phyloP scores from a whole-genome alignment of 768 basidiomycete genomes.

The Termitomyces sp. region DNA sequence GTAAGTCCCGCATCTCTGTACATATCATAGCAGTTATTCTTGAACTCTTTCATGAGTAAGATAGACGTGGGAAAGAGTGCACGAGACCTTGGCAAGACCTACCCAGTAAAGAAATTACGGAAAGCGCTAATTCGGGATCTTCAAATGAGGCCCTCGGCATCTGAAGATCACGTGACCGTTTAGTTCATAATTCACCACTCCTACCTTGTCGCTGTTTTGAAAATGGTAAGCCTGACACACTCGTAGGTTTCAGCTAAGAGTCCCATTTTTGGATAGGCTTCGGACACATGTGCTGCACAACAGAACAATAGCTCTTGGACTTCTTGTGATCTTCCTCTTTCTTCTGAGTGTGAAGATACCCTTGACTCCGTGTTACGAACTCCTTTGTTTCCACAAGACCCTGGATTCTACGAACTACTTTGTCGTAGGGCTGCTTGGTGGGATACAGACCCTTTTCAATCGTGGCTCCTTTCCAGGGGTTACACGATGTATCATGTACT shows the following conservation, averaged over 20 bases:
- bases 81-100: too few relatives aligned
- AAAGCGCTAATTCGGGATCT: too few relatives aligned
- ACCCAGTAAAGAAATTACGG: too few relatives aligned
- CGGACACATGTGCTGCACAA: background rate
- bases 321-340: background rate
- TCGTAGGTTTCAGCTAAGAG: too few relatives aligned
- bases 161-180: too few relatives aligned
- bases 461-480: background rate
- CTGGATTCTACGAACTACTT: background rate
- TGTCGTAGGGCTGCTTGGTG: background rate
- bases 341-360: background rate
- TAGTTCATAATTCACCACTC: too few relatives aligned
- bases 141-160: too few relatives aligned
- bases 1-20: too few relatives aligned
- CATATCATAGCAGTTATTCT: too few relatives aligned
- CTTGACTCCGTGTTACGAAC: background rate
- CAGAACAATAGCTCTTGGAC: background rate
- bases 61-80: too few relatives aligned
- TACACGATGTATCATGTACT: background rate
- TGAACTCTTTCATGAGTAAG: too few relatives aligned
- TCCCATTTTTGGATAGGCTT: background rate
- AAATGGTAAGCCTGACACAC: background rate
- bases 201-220: background rate
- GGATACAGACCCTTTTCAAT: background rate
- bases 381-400: background rate